Percentiles rank a stretch among this genome's conserved stretches.
phyloP scores from a whole-genome alignment of 371 early-diverging fungal genomes.

The Saksenaea oblongispora region DNA sequence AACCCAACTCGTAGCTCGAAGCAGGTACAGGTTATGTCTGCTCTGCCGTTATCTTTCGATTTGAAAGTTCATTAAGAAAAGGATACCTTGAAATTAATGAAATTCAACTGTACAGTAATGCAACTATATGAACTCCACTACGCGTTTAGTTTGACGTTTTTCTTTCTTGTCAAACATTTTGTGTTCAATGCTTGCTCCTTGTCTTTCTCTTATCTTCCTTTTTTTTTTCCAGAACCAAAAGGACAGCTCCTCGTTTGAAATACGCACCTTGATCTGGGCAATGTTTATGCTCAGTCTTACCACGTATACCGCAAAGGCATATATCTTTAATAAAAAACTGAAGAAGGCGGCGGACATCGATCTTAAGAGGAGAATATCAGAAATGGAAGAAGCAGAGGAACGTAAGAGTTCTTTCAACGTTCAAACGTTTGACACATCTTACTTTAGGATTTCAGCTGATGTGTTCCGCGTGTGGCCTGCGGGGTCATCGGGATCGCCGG shows the following conservation, averaged over 20 bases:
- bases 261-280: not conserved
- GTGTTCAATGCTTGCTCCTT: no score
- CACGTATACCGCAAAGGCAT: not conserved
- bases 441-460: not conserved
- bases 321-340: not conserved
- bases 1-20: no score
- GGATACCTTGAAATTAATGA: no score
- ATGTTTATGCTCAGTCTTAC: no score
- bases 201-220: not conserved
- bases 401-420: not conserved
- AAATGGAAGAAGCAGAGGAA: not conserved
- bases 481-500: not conserved
- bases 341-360: not conserved
- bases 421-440: not conserved
- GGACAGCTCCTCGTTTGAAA: not conserved
- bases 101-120: no score
- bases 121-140: no score
- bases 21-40: no score
- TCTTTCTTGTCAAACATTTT: no score
- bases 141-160: no score
- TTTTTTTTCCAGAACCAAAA: not conserved
- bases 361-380: not conserved
- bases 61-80: no score
- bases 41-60: no score
- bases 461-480: not conserved